These are phyloP conservation scores for Plasmodium coatneyi DNA, from an alignment of 169 alveolate genomes.

Conservation along the genomic window DNA sequence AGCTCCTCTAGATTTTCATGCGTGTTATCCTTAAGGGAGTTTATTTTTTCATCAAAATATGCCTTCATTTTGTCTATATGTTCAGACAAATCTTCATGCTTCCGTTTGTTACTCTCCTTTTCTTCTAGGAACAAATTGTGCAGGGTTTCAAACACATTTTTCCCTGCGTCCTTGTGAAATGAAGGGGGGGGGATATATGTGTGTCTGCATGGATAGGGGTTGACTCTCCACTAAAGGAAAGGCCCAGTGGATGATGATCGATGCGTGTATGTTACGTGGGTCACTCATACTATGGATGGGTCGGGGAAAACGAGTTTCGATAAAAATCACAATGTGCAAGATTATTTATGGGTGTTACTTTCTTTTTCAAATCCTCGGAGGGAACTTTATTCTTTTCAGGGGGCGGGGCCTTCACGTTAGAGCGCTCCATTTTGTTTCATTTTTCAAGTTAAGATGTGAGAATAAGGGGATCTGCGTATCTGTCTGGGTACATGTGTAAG, in stretches of 20 bases:
- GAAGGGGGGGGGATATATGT: neutral
- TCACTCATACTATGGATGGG: neutral
- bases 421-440: neutral
- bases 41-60: slow-evolving; percentile 73
- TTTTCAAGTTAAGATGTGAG: neutral
- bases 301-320: neutral
- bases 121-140: slow-evolving; percentile 62
- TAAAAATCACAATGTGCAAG: neutral
- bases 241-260: neutral
- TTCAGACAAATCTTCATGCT: slow-evolving; percentile 46
- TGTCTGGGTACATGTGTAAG: neutral
- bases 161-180: slow-evolving; percentile 13
- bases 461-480: neutral
- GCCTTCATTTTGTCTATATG: slow-evolving; percentile 62
- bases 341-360: slow-evolving; percentile 11
- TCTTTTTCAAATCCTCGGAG: slow-evolving; percentile 19
- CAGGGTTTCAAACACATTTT: slow-evolving; percentile 63
- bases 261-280: neutral
- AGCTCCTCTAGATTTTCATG: slow-evolving; percentile 70
- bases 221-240: neutral
- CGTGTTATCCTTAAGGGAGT: slow-evolving; percentile 63
- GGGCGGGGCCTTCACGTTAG: neutral
- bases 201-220: neutral
- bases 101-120: slow-evolving; percentile 34
- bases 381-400: slow-evolving; percentile 3